A percentile compares a stretch with the other conserved stretches of the same genome.
Conservation (phyloP, 2,329 filamentous ascomycete species). For the Colletotrichum chlorophyti region DNA sequence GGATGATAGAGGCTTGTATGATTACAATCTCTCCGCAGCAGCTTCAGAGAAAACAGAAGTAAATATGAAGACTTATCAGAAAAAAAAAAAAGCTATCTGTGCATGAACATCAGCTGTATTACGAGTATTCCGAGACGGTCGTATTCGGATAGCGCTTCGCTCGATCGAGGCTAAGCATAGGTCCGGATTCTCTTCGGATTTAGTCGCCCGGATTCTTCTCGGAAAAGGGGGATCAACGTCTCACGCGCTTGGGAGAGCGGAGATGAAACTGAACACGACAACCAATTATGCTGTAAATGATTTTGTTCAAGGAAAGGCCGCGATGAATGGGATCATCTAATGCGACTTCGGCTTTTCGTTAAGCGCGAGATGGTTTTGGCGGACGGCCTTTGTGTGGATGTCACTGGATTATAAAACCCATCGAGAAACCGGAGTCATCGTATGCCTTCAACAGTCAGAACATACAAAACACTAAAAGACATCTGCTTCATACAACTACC, state of each 20-base stretch:
- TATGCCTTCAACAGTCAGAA: not conserved
- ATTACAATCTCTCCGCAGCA: no score
- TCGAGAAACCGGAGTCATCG: not conserved
- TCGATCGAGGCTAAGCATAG: not conserved
- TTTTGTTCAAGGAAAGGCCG: no score
- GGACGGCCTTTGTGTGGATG: not conserved
- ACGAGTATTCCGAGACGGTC: not conserved
- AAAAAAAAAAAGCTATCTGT: no score
- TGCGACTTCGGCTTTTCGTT: slow-evolving; percentile 10
- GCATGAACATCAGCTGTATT: no score
- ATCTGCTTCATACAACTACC: no score
- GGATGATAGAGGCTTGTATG: no score
- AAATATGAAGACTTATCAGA: no score
- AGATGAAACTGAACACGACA: no score
- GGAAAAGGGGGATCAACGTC: not conserved
- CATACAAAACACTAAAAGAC: not conserved
- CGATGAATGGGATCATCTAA: not conserved
- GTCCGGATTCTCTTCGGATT: slow-evolving; percentile 19
- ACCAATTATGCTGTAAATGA: no score
- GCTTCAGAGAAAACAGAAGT: no score
- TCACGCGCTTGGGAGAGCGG: not conserved
- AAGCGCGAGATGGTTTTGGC: slow-evolving; percentile 1
- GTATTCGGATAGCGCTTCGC: not conserved
- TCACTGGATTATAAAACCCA: slow-evolving; percentile 11
- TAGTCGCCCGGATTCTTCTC: not conserved